Evolutionary conservation across 1,284 basidiomycete species (phyloP), one percentile per base, ranked within the genome.

Genomic region (Trichosporon asahii): DNA sequence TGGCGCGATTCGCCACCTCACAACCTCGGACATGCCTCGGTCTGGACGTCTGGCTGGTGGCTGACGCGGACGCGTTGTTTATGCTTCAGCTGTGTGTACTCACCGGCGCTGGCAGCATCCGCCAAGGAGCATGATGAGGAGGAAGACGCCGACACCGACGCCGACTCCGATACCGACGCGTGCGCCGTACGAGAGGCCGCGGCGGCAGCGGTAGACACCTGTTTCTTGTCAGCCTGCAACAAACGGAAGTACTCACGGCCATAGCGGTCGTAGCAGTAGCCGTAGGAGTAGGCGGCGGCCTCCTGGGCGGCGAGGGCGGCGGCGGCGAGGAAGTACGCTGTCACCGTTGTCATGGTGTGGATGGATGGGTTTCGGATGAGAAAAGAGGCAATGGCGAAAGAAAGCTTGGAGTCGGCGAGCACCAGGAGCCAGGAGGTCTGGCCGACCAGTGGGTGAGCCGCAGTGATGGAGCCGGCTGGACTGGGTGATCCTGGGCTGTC

Each of bases 31-130:
- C 35, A 37, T 37, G 35, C 35, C 35, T 37, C 35, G 35, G 35
- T 37, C 31, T 14, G 46, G 2, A 49, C 5, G 12, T 8, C 21
- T 44, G 5, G 40, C 23, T 31, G 23, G 25, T 60, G 25, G 27
- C 27, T n/a, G 18, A 61, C 29, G 57, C 29, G 57, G 29, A 61
- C 29, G 57, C 57, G 57, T 61, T 61, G 57, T 61, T 61, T 31
- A 14, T 3, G 3, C 53, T 8, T 11, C 1, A 8, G 23, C 5
- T 15, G 53, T 4, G 18, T 1, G 55, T 61, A 61, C 57, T 61
- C 29, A 61, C 57, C 57, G 57, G 12, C 57, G 57, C 57, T 61
- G 57, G 57, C 57, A 61, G 57, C 57, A 61, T 61, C 57, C 57
- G 29, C 57, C 57, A 31, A 61, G 57, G 57, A 61, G 57, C 57